These are phyloP conservation scores for Golubevia sp. DNA, from an alignment of 1,284 basidiomycete species.

Conservation along the genomic window DNA sequence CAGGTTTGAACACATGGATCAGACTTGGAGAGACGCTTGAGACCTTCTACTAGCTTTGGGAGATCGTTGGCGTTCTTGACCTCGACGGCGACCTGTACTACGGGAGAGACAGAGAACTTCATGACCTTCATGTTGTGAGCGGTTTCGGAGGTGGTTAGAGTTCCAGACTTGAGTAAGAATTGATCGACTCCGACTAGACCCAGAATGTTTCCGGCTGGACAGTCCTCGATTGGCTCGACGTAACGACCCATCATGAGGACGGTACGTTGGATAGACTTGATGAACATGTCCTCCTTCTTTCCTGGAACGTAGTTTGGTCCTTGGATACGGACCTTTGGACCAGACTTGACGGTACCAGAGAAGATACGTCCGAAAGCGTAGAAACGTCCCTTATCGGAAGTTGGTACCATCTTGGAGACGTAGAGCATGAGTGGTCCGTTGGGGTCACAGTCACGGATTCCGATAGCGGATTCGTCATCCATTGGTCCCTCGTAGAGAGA, in stretches of 20 bases:
- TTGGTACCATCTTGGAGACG: conserved; percentile 62
- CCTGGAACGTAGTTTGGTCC: conserved; percentile 62
- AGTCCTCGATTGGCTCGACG: conserved; percentile 62
- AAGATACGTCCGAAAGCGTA: conserved; percentile 63
- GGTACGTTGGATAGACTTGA: conserved; percentile 62
- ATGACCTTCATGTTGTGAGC: conserved; percentile 62
- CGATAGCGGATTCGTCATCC: conserved; percentile 61
- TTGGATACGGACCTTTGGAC: conserved; percentile 62
- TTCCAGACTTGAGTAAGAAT: conserved; percentile 62
- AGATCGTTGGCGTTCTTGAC: conserved; percentile 63
- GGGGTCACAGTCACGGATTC: conserved; percentile 62
- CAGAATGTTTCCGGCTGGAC: conserved; percentile 61
- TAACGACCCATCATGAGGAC: conserved; percentile 62
- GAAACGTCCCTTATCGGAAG: conserved; percentile 62
- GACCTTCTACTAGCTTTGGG: conserved; percentile 62
- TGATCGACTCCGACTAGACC: conserved; percentile 62
- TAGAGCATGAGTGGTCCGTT: conserved; percentile 62
- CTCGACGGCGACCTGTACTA: conserved; percentile 62
- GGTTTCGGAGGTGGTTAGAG: conserved; percentile 58
- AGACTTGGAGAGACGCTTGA: conserved; percentile 62
- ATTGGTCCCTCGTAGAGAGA: conserved; percentile 62
- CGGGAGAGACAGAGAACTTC: conserved; percentile 62
- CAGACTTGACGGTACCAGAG: conserved; percentile 61
- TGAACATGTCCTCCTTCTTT: conserved; percentile 62
- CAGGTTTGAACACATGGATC: conserved; percentile 61